Evolutionary conservation across 305 asterid genomes (phyloP).

Genomic region (Andrographis paniculata): DNA sequence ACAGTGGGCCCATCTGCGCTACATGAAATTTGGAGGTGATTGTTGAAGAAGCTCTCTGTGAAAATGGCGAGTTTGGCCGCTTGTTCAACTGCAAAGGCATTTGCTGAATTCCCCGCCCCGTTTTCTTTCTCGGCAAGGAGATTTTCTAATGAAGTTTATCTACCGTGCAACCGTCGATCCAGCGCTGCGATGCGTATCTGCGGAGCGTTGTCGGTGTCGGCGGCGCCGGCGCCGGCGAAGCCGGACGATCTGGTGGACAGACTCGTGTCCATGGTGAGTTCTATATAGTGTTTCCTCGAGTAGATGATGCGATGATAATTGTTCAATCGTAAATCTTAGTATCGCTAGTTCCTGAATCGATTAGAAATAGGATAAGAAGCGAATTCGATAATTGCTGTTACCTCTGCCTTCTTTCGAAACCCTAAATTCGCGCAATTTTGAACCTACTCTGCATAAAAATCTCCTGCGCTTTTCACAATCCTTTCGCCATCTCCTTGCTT

Average conservation of each 20-base stretch:
- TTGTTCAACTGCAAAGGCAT: conserved; percentile 29
- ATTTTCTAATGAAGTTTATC: conserved; percentile 7
- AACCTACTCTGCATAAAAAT: no score
- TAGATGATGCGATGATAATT: no score
- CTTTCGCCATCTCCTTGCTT: neutral
- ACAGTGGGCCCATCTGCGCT: conserved; percentile 10
- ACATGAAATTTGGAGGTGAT: neutral
- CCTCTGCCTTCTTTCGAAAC: neutral
- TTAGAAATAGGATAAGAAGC: neutral
- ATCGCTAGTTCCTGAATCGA: no score
- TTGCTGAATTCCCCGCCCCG: conserved; percentile 22
- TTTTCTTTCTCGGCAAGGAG: conserved; percentile 16
- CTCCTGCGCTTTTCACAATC: neutral
- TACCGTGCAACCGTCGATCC: conserved; percentile 16
- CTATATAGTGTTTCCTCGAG: no score
- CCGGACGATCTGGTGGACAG: conserved; percentile 53
- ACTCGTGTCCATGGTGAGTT: conserved; percentile 60
- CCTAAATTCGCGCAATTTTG: no score
- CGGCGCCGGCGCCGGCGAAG: conserved; percentile 32
- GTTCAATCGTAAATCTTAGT: no score
- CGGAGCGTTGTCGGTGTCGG: conserved; percentile 45
- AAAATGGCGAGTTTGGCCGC: conserved; percentile 24
- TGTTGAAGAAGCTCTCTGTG: neutral
- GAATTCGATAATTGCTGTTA: neutral
- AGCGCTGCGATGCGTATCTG: conserved; percentile 19